Base-by-base conservation (phyloP, 2,329 filamentous ascomycete species). In the Pseudomassariella vexata region DNA sequence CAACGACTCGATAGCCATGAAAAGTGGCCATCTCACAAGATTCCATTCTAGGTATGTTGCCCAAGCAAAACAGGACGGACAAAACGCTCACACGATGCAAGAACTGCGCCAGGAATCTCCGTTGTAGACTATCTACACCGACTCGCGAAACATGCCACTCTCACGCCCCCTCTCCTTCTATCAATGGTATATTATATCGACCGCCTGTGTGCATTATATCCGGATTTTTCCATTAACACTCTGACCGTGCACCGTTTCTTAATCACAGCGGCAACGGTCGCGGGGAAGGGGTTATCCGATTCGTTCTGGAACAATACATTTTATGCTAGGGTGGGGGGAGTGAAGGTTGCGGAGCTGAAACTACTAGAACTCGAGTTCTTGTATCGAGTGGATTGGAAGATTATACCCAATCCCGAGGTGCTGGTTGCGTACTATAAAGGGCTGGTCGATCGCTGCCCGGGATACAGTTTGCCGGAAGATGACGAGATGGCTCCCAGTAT, bases 141-240 rank as follows among this genome's bases (percentile, higher is more conserved):
- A 41, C 70, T 98, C 36, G 92, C 94, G 16, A 87, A 88, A 37
- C 92, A 98, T 56, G 92, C 92, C 17, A 95, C 90, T 0, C 71
- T 98, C 3, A 88, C 87, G 6, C 89, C 92, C 9, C 90, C 92
- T 1, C 82, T 98, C 30, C 71, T 98, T n/a, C 76, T 98, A 21
- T 92, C 89, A 47, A 96, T 98, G 87, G 92, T 98, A 36, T 98
- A 94, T 55, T 98, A 96, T 52, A 96, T 98, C 50, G 92, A 98
- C 62, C 82, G 88, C 19, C 73, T 98, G 15, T 98, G 90, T 59
- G 82, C 85, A 9, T 69, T 94, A 37, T 98, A 95, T 55, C 84
- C 86, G 3, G 85, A 90, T 28, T 98, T 98, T 57, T 95, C 89
- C 18, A 94, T 98, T 47, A 95, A 89, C 55, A 95, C 87, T 28